Evolutionary conservation across 192 early-diverging fungal genomes (phyloP).

Genomic region (Podila epicladia): DNA sequence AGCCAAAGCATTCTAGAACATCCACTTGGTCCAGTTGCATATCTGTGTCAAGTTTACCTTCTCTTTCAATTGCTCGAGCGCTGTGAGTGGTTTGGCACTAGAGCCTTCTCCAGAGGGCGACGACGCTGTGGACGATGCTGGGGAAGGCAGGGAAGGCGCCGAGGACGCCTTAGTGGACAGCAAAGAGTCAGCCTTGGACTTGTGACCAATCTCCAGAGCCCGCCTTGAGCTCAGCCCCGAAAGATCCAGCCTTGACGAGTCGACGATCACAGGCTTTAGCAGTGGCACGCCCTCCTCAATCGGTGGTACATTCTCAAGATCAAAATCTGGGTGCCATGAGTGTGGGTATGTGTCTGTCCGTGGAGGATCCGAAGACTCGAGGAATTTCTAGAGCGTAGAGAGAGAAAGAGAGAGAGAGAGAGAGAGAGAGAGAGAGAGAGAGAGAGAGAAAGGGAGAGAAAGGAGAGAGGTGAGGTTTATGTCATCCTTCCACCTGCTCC

Average conservation of each 20-base stretch:
- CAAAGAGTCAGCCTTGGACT: not conserved
- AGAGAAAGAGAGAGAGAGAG: not conserved
- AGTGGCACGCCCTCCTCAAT: constrained; percentile 29
- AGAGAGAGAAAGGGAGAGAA: no score
- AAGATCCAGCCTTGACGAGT: constrained; percentile 21
- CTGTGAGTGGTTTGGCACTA: constrained; percentile 9
- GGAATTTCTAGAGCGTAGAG: constrained; percentile 15
- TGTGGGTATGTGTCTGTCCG: constrained; percentile 33
- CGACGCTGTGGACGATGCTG: not conserved
- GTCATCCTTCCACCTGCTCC: no score
- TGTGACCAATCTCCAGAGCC: constrained; percentile 1
- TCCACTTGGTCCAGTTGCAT: no score
- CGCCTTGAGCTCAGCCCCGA: not conserved
- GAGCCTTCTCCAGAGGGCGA: not conserved
- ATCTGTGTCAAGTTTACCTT: not conserved
- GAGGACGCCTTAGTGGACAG: not conserved
- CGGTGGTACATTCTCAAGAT: constrained; percentile 28
- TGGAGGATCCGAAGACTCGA: constrained; percentile 16
- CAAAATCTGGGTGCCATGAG: constrained; percentile 43
- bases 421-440: no score
- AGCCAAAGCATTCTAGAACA: no score
- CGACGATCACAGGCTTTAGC: constrained; percentile 14
- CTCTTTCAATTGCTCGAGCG: constrained; percentile 37
- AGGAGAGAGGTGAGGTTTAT: not conserved
- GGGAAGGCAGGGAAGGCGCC: not conserved